Base-by-base conservation (phyloP, 2,329 filamentous ascomycete species). In the Microcyclospora tardicrescens region DNA sequence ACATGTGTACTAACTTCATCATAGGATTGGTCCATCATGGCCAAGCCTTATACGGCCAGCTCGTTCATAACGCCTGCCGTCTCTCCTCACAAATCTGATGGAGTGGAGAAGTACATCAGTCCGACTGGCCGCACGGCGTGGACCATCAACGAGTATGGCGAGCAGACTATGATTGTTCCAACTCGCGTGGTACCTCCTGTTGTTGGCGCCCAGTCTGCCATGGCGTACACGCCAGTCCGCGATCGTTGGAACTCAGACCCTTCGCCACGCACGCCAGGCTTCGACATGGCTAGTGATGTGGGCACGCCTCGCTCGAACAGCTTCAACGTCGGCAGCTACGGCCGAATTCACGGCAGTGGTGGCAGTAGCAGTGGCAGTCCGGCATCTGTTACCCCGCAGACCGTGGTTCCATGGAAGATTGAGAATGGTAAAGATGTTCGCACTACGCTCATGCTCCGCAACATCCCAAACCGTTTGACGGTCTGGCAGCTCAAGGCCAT, bases 391-490 rank as follows among this genome's bases (percentile, higher is more conserved):
- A 36, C 33, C 6, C 30, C 60, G 39, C 65, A 68, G 46, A 52
- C 51, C 29, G 61, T 69, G 32, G 49, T 55, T 8, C 40, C 59
- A 2, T 44, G 55, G 16, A 54, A 54, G 29, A 65, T 69, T 39
- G 37, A 52, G 12, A 49, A 55, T n/a, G 67, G 67, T n/a, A 44
- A 48, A 5, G 67, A 70, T 45, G 61, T 67, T n/a, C 66, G 67
- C 41, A 69, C 66, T 2, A 69, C 66, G 0, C 39, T 96, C 47
- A 95, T 96, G 89, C 63, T 95, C 27, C 79, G 89, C 30, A 95
- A 96, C 58, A 89, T 95, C 34, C 89, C 89, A 1, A 94, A 94
- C 63, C 85, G 87, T 52, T 79, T 94, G 40, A 76, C 85, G 51
- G 77, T 67, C 46, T 55, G 40, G 9, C 45, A 58, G 12, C 64